Percentiles rank a stretch among this genome's conserved stretches.
Evolutionary conservation across 2,329 filamentous ascomycete species (phyloP).

Genomic region (Talaromyces sp.): DNA sequence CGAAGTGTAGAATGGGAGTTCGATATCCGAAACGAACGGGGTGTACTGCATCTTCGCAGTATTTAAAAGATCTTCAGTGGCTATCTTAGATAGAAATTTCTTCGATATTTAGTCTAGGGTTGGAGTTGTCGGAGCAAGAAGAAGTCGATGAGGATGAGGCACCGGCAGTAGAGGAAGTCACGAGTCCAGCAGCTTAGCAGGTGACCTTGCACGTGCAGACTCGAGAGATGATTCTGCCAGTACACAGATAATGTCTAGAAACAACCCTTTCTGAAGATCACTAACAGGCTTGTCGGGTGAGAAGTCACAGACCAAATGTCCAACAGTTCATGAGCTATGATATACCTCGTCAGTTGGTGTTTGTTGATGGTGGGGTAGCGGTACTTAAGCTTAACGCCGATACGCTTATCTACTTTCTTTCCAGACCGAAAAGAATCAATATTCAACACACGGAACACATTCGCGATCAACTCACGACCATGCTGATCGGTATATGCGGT

Average conservation of each 20-base stretch:
- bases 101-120: no score
- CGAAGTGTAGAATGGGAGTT: constrained; percentile 89
- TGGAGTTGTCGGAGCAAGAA: background rate
- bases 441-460: background rate
- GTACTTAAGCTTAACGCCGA: background rate
- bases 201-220: background rate
- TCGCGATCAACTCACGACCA: constrained; percentile 34
- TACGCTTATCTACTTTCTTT: background rate
- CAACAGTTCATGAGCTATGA: background rate
- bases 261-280: background rate
- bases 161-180: constrained; percentile 9
- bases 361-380: constrained; percentile 10
- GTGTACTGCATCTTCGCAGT: constrained; percentile 64
- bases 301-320: background rate
- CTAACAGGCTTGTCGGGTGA: background rate
- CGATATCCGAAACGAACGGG: constrained; percentile 89
- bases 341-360: background rate
- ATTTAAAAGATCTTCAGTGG: background rate
- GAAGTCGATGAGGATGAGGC: background rate
- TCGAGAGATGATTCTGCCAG: background rate
- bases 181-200: background rate
- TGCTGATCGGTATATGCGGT: constrained; percentile 54
- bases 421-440: background rate
- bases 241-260: background rate
- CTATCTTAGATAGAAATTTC: no score